Percentiles rank a stretch among this genome's conserved stretches.
Evolutionary conservation across 2,329 filamentous ascomycete species (phyloP).

Genomic region (Seiridium cupressi): DNA sequence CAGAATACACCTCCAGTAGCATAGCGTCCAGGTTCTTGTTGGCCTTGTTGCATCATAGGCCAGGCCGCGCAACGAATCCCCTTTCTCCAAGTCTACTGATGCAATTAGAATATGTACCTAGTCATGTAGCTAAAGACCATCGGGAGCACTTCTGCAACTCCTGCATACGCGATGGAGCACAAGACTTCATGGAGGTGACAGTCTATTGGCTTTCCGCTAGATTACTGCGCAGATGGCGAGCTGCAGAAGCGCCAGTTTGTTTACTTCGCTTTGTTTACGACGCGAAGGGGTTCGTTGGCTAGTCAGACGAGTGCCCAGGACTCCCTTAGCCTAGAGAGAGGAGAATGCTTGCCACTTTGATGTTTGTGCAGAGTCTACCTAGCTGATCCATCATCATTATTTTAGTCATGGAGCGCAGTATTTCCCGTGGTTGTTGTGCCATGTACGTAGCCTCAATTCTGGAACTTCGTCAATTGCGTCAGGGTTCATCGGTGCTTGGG

Average conservation of each 20-base stretch:
- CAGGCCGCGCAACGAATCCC: slow-evolving; percentile 5
- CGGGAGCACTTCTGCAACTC: not conserved
- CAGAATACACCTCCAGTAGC: not conserved
- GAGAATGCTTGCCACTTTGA: no score
- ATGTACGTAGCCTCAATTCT: no score
- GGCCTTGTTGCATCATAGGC: slow-evolving; percentile 1
- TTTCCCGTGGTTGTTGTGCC: no score
- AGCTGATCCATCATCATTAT: no score
- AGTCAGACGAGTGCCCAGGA: not conserved
- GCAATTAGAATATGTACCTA: slow-evolving; percentile 9
- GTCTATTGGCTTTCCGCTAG: slow-evolving; percentile 5
- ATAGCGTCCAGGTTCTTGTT: not conserved
- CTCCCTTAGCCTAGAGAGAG: not conserved
- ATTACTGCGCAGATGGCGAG: not conserved
- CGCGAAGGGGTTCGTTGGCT: not conserved
- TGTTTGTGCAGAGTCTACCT: no score
- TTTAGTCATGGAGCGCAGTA: no score
- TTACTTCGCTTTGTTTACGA: slow-evolving; percentile 4
- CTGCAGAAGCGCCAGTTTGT: not conserved
- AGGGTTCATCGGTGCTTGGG: not conserved
- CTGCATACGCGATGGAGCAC: not conserved
- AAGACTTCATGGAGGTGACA: not conserved
- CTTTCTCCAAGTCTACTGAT: slow-evolving; percentile 3
- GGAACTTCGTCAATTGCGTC: not conserved
- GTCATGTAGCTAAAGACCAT: slow-evolving; percentile 4